Evolutionary conservation across 2,329 filamentous ascomycete species (phyloP).

Genomic region (Phyllosticta citriasiana): DNA sequence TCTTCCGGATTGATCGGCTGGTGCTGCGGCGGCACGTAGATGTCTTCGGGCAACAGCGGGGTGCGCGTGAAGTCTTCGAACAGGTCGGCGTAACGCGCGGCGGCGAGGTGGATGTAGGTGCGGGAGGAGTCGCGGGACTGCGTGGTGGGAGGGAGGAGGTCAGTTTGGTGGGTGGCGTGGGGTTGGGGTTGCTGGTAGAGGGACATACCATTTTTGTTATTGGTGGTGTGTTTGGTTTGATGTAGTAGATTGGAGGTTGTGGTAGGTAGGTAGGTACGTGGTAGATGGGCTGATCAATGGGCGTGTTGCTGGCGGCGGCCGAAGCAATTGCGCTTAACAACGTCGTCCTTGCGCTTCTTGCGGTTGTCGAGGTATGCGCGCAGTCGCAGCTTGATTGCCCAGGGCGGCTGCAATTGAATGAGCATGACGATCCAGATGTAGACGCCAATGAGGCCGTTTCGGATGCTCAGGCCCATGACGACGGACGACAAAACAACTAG

Average conservation of each 20-base stretch:
- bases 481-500: background rate
- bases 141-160: constrained; percentile 10
- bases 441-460: constrained; percentile 3
- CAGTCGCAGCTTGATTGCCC: constrained; percentile 5
- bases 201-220: background rate
- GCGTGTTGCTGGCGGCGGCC: background rate
- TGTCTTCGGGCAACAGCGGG: constrained; percentile 52
- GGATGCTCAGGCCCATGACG: constrained; percentile 1
- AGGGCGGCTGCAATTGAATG: constrained; percentile 7
- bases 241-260: background rate
- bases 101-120: constrained; percentile 68
- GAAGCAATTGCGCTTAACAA: background rate
- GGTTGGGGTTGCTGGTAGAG: background rate
- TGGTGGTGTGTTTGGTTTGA: background rate
- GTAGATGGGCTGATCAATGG: background rate
- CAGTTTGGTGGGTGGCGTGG: background rate
- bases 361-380: constrained; percentile 6
- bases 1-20: constrained; percentile 80
- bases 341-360: constrained; percentile 1
- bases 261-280: background rate
- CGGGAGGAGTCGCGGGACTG: constrained; percentile 61
- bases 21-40: constrained; percentile 69
- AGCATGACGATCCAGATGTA: constrained; percentile 7
- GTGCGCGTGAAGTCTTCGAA: constrained; percentile 50
- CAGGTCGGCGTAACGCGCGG: constrained; percentile 62